Evolutionary conservation across 1,139 yeast genomes (phyloP).

Genomic region (Candida smagusa): DNA sequence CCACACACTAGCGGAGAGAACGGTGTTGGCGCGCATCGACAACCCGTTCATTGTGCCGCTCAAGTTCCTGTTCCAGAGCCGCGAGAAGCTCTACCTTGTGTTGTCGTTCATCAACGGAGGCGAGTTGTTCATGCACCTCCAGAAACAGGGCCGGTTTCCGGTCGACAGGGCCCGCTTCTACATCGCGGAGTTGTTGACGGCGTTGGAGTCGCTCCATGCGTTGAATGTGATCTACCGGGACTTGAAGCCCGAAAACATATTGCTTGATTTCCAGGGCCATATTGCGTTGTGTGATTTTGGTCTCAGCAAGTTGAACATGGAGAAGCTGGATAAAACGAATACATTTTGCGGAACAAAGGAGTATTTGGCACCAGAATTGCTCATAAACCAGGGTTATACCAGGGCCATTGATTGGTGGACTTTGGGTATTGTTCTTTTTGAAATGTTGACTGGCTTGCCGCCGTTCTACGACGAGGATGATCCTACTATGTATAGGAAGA

Average conservation of each 20-base stretch:
- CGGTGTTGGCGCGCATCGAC: conserved; percentile 86
- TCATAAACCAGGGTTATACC: conserved; percentile 90
- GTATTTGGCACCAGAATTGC: conserved; percentile 90
- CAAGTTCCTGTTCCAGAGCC: conserved; percentile 93
- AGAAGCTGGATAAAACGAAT: conserved; percentile 79
- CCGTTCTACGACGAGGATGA: conserved; percentile 86
- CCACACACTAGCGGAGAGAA: conserved; percentile 93
- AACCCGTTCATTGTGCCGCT: conserved; percentile 97
- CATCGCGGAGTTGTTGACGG: conserved; percentile 89
- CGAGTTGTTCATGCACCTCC: conserved; percentile 91
- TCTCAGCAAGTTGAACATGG: conserved; percentile 91
- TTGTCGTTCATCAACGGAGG: conserved; percentile 95
- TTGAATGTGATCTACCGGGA: conserved; percentile 92
- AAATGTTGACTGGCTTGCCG: conserved; percentile 95
- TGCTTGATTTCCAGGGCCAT: conserved; percentile 93
- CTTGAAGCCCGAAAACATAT: conserved; percentile 90
- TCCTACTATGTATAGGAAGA: conserved; percentile 92
- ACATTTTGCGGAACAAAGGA: conserved; percentile 98
- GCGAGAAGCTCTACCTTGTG: conserved; percentile 86
- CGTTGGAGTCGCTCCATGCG: conserved; percentile 86
- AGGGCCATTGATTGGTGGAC: conserved; percentile 99
- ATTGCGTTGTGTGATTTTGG: conserved; percentile 98
- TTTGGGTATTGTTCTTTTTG: conserved; percentile 84
- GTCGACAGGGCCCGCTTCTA: conserved; percentile 88
- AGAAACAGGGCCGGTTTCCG: conserved; percentile 84